A percentile compares a stretch with the other conserved stretches of the same genome.
These are phyloP conservation scores for Teunomyces stri DNA, from an alignment of 805 yeast species.

Conservation along the genomic window DNA sequence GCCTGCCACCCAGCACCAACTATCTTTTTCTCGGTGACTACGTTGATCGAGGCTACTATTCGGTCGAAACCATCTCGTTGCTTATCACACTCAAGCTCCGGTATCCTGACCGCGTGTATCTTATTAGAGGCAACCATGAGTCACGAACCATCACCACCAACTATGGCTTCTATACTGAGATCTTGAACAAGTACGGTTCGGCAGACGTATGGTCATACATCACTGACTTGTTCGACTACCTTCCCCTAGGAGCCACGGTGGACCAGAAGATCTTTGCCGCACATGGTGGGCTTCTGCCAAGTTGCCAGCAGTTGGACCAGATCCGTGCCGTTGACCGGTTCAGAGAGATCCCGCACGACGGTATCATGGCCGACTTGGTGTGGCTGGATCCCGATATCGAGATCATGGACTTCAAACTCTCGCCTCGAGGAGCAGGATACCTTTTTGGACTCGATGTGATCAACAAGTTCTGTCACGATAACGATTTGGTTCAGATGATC, in stretches of 20 bases:
- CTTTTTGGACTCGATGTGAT: slow-evolving; percentile 92
- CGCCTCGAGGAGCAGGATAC: slow-evolving; percentile 98
- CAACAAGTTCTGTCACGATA: slow-evolving; percentile 75
- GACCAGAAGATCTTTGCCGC: slow-evolving; percentile 90
- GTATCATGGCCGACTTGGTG: slow-evolving; percentile 98
- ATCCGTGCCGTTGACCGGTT: slow-evolving; percentile 87
- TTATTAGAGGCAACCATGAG: slow-evolving; percentile 95
- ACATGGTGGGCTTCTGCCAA: slow-evolving; percentile 96
- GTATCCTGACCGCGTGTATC: slow-evolving; percentile 78
- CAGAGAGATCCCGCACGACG: slow-evolving; percentile 96
- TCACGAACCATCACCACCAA: slow-evolving; percentile 95
- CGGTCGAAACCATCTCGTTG: slow-evolving; percentile 87
- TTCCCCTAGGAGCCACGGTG: slow-evolving; percentile 85
- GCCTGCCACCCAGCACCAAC: slow-evolving; percentile 89
- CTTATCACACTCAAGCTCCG: slow-evolving; percentile 80
- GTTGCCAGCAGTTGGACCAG: slow-evolving; percentile 91
- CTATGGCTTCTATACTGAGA: slow-evolving; percentile 95
- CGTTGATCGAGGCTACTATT: slow-evolving; percentile 92
- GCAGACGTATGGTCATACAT: slow-evolving; percentile 81
- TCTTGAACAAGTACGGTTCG: slow-evolving; percentile 74
- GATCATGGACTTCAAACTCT: slow-evolving; percentile 71
- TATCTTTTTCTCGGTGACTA: slow-evolving; percentile 93
- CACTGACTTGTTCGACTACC: slow-evolving; percentile 89
- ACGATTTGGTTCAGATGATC: slow-evolving; percentile 74
- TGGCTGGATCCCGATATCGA: slow-evolving; percentile 98